Conservation (phyloP, 2,329 filamentous ascomycete species). For the Talaromyces piceae region DNA sequence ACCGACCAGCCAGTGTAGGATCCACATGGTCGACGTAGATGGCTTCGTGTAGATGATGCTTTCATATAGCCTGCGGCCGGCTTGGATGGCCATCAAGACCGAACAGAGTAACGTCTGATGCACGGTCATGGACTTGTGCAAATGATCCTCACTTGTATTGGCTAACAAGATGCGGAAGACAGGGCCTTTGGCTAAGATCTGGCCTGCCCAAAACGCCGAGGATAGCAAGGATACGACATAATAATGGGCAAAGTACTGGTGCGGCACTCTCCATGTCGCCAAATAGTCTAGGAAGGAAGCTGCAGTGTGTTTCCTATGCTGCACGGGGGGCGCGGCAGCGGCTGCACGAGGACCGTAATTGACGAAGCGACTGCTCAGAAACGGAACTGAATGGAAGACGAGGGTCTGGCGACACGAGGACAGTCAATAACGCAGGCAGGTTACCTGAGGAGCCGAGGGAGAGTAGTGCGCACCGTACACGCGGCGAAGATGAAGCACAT, state of each 20-base stretch:
- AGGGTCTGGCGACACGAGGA: conserved; percentile 34
- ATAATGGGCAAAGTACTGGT: conserved; percentile 84
- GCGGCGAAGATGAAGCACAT: conserved; percentile 31
- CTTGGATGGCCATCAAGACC: conserved; percentile 69
- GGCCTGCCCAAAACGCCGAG: conserved; percentile 66
- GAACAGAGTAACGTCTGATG: conserved; percentile 60
- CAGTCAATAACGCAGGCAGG: neutral
- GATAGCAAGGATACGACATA: conserved; percentile 65
- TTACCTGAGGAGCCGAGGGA: neutral
- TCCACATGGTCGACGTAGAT: conserved; percentile 72
- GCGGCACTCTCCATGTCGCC: conserved; percentile 61
- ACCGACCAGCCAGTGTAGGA: conserved; percentile 75
- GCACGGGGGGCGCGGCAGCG: neutral
- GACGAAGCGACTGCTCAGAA: conserved; percentile 50
- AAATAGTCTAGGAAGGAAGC: conserved; percentile 40
- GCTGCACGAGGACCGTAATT: conserved; percentile 55
- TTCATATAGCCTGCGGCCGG: conserved; percentile 67
- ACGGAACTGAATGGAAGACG: conserved; percentile 43
- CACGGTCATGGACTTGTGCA: conserved; percentile 46
- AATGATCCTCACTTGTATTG: conserved; percentile 30
- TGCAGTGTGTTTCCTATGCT: neutral
- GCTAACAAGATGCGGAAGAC: conserved; percentile 46
- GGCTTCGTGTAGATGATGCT: conserved; percentile 57
- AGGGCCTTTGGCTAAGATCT: conserved; percentile 51
- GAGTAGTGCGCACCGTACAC: conserved; percentile 26